A percentile compares a stretch with the other conserved stretches of the same genome.
phyloP scores from a whole-genome alignment of 306 rosid genomes.

The Trifolium repens region DNA sequence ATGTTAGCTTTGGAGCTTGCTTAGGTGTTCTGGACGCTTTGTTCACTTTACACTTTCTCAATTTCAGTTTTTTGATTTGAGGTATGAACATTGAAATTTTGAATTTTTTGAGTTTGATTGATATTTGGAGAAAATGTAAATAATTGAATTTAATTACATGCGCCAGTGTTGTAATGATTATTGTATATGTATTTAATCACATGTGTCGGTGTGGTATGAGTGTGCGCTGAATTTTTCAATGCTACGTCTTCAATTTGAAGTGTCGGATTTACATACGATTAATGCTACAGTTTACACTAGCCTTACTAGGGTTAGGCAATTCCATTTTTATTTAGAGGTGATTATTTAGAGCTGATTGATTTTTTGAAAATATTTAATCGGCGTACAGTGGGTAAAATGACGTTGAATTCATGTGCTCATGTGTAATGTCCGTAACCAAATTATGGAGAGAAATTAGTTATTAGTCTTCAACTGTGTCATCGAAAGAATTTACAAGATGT shows the following conservation, averaged over 20 bases:
- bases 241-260: not conserved
- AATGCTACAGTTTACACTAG: not conserved
- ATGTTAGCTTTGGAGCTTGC: conserved; percentile 53
- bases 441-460: not conserved
- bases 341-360: conserved; percentile 5
- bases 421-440: not conserved
- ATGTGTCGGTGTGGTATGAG: not conserved
- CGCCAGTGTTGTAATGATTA: too few species aligned
- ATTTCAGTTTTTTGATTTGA: conserved; percentile 39
- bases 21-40: conserved; percentile 69
- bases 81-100: conserved; percentile 39
- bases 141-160: not conserved
- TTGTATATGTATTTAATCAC: not conserved
- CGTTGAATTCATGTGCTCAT: not conserved
- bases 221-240: not conserved
- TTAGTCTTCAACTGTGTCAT: not conserved
- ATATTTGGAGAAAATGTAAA: not conserved
- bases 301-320: not conserved
- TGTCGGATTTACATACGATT: not conserved
- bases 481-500: conserved; percentile 10
- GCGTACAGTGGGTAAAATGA: not conserved
- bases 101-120: not conserved
- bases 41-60: conserved; percentile 57
- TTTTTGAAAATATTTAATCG: not conserved
- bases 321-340: not conserved